A percentile compares a stretch with the other conserved stretches of the same genome.
Evolutionary conservation across 495 filamentous ascomycete genomes (phyloP).

Genomic region (Immersiella caudata): DNA sequence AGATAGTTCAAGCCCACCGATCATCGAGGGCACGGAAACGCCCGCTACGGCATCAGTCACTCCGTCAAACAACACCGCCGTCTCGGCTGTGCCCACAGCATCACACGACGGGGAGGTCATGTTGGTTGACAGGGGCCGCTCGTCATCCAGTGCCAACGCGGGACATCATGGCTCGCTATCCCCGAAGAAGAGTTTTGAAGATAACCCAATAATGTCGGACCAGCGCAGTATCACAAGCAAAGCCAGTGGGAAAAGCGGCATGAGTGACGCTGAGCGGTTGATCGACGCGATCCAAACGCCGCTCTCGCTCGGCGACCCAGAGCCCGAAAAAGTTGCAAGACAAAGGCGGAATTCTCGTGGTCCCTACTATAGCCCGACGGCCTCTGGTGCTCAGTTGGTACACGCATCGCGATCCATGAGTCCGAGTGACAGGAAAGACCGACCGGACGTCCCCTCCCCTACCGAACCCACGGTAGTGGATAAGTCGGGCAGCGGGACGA

Average conservation of each 20-base stretch:
- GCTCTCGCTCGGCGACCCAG: constrained; percentile 46
- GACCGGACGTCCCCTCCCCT: constrained; percentile 13
- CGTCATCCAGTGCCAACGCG: constrained; percentile 23
- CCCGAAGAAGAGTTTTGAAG: constrained; percentile 42
- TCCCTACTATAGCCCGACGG: constrained; percentile 19
- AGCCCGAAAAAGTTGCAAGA: constrained; percentile 28
- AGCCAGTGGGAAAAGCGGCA: constrained; percentile 51
- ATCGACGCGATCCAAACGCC: constrained; percentile 76
- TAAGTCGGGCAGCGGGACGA: not conserved
- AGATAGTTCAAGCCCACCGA: constrained; percentile 38
- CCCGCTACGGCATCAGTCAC: constrained; percentile 19
- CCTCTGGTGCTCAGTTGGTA: constrained; percentile 1
- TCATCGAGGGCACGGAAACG: constrained; percentile 8
- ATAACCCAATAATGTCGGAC: constrained; percentile 52
- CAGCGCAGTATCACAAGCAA: constrained; percentile 56
- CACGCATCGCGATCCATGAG: constrained; percentile 24
- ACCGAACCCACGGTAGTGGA: constrained; percentile 21
- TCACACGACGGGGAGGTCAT: constrained; percentile 56
- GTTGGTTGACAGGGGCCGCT: constrained; percentile 54
- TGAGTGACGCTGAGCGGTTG: constrained; percentile 72
- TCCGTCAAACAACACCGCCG: constrained; percentile 29
- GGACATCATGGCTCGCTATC: constrained; percentile 8
- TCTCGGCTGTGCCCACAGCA: constrained; percentile 38
- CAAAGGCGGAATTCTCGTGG: constrained; percentile 23
- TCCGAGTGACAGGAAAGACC: constrained; percentile 23